These are phyloP conservation scores for Colletotrichum melonis DNA, from an alignment of 2,329 filamentous ascomycete species.

Conservation along the genomic window DNA sequence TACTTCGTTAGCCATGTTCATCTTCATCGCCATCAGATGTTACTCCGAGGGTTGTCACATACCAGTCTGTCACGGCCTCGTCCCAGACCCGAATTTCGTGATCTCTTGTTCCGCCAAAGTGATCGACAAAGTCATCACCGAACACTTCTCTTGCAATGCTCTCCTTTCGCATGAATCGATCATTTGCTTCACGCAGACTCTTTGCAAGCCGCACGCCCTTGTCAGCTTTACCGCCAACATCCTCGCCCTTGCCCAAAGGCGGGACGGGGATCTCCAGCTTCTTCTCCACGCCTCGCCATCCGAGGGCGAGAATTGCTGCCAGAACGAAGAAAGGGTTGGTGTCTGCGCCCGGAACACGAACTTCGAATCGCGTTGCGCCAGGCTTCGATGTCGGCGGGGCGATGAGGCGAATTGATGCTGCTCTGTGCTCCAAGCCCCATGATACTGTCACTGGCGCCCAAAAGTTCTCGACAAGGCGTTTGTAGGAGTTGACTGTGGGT, in stretches of 20 bases:
- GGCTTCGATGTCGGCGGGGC: constrained; percentile 86
- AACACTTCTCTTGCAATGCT: constrained; percentile 95
- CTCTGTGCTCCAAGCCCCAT: constrained; percentile 96
- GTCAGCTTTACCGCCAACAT: constrained; percentile 79
- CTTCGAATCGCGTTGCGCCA: constrained; percentile 90
- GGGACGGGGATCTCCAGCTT: constrained; percentile 86
- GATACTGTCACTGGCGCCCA: constrained; percentile 98
- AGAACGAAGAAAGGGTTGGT: constrained; percentile 90
- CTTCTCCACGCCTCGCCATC: constrained; percentile 93
- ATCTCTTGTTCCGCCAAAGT: constrained; percentile 91
- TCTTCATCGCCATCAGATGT: neutral
- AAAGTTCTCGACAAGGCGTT: constrained; percentile 97
- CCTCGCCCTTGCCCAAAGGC: constrained; percentile 86
- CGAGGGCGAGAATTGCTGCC: constrained; percentile 85
- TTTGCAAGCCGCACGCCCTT: constrained; percentile 84
- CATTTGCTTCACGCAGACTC: constrained; percentile 85
- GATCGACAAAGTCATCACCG: constrained; percentile 95
- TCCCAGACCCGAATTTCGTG: constrained; percentile 94
- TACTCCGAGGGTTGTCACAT: constrained; percentile 51
- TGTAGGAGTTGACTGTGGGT: constrained; percentile 97
- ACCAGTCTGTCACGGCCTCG: constrained; percentile 97
- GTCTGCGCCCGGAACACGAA: constrained; percentile 94
- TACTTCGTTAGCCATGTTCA: neutral
- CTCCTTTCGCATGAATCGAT: constrained; percentile 78
- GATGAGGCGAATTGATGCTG: constrained; percentile 90